Percentiles rank a stretch among this genome's conserved stretches.
These are phyloP conservation scores for Phaffomyces opuntiae DNA, from an alignment of 805 yeast species.

Conservation along the genomic window DNA sequence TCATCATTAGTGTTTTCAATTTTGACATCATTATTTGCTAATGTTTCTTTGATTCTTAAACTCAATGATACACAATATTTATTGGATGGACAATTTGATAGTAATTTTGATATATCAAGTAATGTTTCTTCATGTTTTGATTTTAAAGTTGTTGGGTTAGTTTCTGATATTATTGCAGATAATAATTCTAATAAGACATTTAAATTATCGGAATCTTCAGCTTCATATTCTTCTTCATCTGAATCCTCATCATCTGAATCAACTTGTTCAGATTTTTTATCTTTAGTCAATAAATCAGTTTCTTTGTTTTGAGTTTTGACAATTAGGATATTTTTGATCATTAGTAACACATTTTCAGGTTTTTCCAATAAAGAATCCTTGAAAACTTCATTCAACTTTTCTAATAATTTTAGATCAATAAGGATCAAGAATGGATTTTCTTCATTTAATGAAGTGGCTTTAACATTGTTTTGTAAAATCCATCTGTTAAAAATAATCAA, in stretches of 20 bases:
- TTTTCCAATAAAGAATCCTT: conserved; percentile 39
- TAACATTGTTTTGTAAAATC: conserved; percentile 30
- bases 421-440: conserved; percentile 48
- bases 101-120: conserved; percentile 22
- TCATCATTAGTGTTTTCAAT: conserved; percentile 5
- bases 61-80: conserved; percentile 13
- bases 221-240: conserved; percentile 18
- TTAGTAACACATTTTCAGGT: conserved; percentile 49
- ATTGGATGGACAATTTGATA: conserved; percentile 18
- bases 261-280: conserved; percentile 17
- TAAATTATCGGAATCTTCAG: conserved; percentile 21
- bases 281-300: conserved; percentile 6
- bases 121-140: conserved; percentile 21
- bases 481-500: conserved; percentile 50
- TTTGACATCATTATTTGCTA: conserved; percentile 7
- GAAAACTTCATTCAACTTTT: conserved; percentile 49
- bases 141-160: conserved; percentile 14
- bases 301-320: conserved; percentile 5
- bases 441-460: conserved; percentile 7
- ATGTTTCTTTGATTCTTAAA: conserved; percentile 12
- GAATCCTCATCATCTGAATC: conserved; percentile 34
- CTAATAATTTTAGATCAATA: conserved; percentile 58
- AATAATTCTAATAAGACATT: conserved; percentile 31
- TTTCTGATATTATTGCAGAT: conserved; percentile 30
- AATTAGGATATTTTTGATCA: conserved; percentile 37